Evolutionary conservation across 2,329 filamentous ascomycete species (phyloP).

Genomic region (Aspergillus piperis): DNA sequence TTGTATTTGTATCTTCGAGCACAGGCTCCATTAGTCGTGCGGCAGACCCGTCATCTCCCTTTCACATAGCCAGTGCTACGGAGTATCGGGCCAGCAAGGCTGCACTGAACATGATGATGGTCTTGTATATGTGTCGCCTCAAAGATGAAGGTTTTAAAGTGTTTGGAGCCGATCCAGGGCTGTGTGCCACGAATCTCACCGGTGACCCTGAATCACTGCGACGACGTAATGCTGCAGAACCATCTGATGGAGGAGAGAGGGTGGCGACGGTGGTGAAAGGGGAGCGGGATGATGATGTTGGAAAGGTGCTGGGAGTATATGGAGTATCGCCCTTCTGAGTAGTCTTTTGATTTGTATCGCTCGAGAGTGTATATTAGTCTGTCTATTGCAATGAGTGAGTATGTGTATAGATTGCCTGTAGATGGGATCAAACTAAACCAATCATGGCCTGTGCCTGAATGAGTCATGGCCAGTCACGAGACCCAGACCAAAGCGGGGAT

Average conservation of each 20-base stretch:
- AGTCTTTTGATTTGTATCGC: no score
- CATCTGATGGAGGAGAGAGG: constrained; percentile 16
- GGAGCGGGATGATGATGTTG: constrained; percentile 42
- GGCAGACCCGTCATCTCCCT: constrained; percentile 28
- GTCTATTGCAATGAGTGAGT: no score
- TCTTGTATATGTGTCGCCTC: constrained; percentile 42
- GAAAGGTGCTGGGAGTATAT: constrained; percentile 28
- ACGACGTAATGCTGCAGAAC: constrained; percentile 17
- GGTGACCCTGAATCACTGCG: constrained; percentile 16
- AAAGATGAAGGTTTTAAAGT: constrained; percentile 51
- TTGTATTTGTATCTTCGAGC: constrained; percentile 43
- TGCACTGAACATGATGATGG: constrained; percentile 50
- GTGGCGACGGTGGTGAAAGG: constrained; percentile 27
- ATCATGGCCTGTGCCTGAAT: background rate
- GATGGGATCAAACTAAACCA: no score
- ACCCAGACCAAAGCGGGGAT: background rate
- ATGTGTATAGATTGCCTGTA: no score
- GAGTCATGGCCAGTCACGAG: background rate
- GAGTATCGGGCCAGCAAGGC: constrained; percentile 47
- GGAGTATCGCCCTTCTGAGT: constrained; percentile 15
- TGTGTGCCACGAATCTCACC: constrained; percentile 44
- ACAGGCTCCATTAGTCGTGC: constrained; percentile 38
- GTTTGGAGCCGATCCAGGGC: constrained; percentile 49
- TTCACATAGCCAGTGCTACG: constrained; percentile 32
- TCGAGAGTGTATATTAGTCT: no score